phyloP scores from a whole-genome alignment of 768 basidiomycete species.

The Aureoboletus auriporus region DNA sequence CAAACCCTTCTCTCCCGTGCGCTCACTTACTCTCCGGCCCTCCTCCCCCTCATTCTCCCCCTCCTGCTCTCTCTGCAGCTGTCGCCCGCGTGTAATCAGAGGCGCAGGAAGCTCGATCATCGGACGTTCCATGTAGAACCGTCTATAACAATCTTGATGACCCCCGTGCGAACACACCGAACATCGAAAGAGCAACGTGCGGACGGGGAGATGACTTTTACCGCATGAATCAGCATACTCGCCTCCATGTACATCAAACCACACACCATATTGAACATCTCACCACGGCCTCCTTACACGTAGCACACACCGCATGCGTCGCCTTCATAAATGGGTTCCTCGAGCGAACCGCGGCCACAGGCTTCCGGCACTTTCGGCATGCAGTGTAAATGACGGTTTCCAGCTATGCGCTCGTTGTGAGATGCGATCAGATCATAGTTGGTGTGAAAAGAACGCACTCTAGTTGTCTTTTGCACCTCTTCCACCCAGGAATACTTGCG shows the following conservation, averaged over 20 bases:
- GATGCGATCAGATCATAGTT: neutral
- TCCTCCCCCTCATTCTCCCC: conserved; percentile 14
- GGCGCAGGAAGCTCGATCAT: conserved; percentile 41
- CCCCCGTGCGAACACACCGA: conserved; percentile 77
- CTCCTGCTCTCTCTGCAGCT: conserved; percentile 14
- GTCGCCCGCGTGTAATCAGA: conserved; percentile 19
- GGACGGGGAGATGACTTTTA: conserved; percentile 66
- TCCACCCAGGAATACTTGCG: conserved; percentile 58
- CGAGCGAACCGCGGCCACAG: conserved; percentile 41
- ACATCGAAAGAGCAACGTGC: conserved; percentile 67
- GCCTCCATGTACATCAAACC: neutral
- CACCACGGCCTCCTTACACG: conserved; percentile 47
- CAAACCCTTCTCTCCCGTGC: conserved; percentile 10
- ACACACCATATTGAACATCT: conserved; percentile 74
- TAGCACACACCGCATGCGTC: conserved; percentile 51
- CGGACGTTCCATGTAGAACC: conserved; percentile 59
- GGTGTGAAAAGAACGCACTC: conserved; percentile 35
- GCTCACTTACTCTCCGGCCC: conserved; percentile 1
- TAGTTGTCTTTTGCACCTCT: conserved; percentile 48
- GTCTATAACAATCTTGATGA: conserved; percentile 72
- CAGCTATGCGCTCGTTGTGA: conserved; percentile 38
- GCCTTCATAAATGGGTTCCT: conserved; percentile 31
- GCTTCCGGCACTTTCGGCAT: conserved; percentile 68
- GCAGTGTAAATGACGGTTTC: conserved; percentile 69
- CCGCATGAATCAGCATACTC: neutral